Evolutionary conservation across 129 eudicot genomes (phyloP).

Genomic region (Artemisia annua): DNA sequence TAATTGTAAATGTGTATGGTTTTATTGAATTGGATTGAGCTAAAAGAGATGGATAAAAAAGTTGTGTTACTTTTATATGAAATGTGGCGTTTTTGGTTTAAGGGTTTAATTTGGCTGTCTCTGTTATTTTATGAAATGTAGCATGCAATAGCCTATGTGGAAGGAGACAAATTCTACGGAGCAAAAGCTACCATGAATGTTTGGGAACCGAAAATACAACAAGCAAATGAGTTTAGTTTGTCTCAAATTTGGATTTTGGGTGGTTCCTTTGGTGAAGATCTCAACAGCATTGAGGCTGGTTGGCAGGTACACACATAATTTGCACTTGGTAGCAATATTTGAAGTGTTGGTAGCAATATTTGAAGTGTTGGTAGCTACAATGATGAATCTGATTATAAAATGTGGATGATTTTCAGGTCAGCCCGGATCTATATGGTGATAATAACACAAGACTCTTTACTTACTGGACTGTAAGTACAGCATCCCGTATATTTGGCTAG

Average conservation of each 20-base stretch:
- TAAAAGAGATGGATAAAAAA: slow-evolving; percentile 2
- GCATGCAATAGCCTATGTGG: slow-evolving; percentile 98
- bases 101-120: not conserved
- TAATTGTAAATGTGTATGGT: slow-evolving; percentile 8
- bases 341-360: not conserved
- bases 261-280: slow-evolving; percentile 96
- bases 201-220: slow-evolving; percentile 95
- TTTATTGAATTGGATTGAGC: slow-evolving; percentile 10
- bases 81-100: not conserved
- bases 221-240: slow-evolving; percentile 82
- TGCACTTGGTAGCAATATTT: not conserved
- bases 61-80: slow-evolving; percentile 14
- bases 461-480: slow-evolving; percentile 64
- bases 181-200: slow-evolving; percentile 93
- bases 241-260: slow-evolving; percentile 88
- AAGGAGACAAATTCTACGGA: slow-evolving; percentile 92
- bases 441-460: slow-evolving; percentile 84
- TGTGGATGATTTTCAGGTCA: slow-evolving; percentile 51
- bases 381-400: slow-evolving; percentile 23
- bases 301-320: slow-evolving; percentile 67
- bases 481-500: not conserved
- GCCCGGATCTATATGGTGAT: slow-evolving; percentile 88
- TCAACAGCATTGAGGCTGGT: slow-evolving; percentile 97
- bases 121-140: slow-evolving; percentile 23
- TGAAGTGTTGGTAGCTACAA: not conserved